phyloP scores from a whole-genome alignment of 164 flowering plant species.

The Magnolia kwangsiensis region DNA sequence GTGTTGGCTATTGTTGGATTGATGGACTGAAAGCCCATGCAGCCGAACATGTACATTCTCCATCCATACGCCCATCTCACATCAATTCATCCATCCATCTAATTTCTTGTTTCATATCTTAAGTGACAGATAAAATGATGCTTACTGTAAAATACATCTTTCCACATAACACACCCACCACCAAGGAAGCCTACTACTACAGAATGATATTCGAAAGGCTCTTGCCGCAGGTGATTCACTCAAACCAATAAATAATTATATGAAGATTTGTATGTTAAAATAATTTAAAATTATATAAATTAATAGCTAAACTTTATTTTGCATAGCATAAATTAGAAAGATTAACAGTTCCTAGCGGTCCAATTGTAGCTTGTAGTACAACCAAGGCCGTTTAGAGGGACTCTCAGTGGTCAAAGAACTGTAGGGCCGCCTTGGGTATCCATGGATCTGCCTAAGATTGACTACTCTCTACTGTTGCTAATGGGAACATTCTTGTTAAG shows the following conservation, averaged over 20 bases:
- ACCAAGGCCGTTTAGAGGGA: slow-evolving; percentile 94
- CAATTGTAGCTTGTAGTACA: slow-evolving; percentile 90
- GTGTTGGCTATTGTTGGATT: slow-evolving; percentile 95
- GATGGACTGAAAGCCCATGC: slow-evolving; percentile 93
- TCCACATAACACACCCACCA: slow-evolving; percentile 76
- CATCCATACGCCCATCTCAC: slow-evolving; percentile 5
- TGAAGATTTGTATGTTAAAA: not conserved
- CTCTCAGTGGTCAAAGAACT: slow-evolving; percentile 68
- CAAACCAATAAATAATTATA: not conserved
- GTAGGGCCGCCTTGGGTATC: slow-evolving; percentile 87
- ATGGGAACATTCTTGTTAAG: slow-evolving; percentile 20
- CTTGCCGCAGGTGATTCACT: slow-evolving; percentile 75
- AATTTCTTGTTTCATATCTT: slow-evolving; percentile 1
- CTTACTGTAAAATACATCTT: slow-evolving; percentile 61
- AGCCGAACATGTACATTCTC: slow-evolving; percentile 43
- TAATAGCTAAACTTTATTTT: not conserved
- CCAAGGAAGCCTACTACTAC: slow-evolving; percentile 92
- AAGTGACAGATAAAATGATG: slow-evolving; percentile 91
- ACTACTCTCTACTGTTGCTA: slow-evolving; percentile 3
- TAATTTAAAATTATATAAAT: not conserved
- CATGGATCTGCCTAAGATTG: slow-evolving; percentile 65
- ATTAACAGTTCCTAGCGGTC: slow-evolving; percentile 83
- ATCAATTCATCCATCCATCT: not conserved
- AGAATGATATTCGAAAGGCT: slow-evolving; percentile 83
- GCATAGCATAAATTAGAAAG: slow-evolving; percentile 72